A percentile compares a stretch with the other conserved stretches of the same genome.
Conservation (phyloP, 495 filamentous ascomycete genomes). For the Endocarpon pusillum region DNA sequence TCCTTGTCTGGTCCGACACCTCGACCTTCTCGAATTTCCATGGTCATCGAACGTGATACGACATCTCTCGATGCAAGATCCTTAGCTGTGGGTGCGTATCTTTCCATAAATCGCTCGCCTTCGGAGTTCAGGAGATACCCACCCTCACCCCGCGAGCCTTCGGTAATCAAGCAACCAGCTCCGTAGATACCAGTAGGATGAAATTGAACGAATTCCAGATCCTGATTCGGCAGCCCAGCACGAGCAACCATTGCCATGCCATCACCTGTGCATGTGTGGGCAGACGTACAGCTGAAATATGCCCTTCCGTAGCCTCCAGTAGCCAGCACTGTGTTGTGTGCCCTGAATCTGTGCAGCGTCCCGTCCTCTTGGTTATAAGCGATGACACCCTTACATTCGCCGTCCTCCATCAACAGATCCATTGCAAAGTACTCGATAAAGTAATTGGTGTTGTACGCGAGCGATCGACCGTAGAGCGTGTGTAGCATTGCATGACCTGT, state of each 20-base stretch:
- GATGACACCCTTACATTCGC: slow-evolving; percentile 86
- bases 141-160: slow-evolving; percentile 95
- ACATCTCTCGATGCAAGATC: slow-evolving; percentile 88
- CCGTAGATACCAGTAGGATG: slow-evolving; percentile 99
- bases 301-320: slow-evolving; percentile 93
- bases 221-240: slow-evolving; percentile 94
- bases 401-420: slow-evolving; percentile 91
- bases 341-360: slow-evolving; percentile 87
- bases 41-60: slow-evolving; percentile 89
- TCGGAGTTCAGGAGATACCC: slow-evolving; percentile 91
- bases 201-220: slow-evolving; percentile 99
- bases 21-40: slow-evolving; percentile 92
- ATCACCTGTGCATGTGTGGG: slow-evolving; percentile 95
- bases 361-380: slow-evolving; percentile 98
- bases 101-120: slow-evolving; percentile 98
- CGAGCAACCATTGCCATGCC: slow-evolving; percentile 98
- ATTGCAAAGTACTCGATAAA: slow-evolving; percentile 98
- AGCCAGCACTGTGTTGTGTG: slow-evolving; percentile 87
- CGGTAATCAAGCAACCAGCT: slow-evolving; percentile 94
- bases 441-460: slow-evolving; percentile 95
- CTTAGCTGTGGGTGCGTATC: slow-evolving; percentile 94
- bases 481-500: slow-evolving; percentile 93
- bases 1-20: slow-evolving; percentile 94
- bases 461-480: slow-evolving; percentile 94
- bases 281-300: slow-evolving; percentile 95